Conservation (phyloP, 176 grass and related monocot genomes). For the Aegilops sharonensis region DNA sequence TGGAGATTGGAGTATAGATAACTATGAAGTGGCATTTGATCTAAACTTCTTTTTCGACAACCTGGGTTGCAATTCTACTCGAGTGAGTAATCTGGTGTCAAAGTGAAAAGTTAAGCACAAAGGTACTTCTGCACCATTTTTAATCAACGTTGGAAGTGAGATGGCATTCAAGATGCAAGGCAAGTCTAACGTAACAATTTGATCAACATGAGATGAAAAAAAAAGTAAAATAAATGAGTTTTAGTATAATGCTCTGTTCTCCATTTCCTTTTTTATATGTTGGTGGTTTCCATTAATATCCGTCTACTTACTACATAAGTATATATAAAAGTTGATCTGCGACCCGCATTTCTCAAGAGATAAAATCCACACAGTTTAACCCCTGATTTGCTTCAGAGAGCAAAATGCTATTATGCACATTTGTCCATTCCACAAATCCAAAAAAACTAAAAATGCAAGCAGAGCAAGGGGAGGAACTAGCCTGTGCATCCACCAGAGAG, state of each 20-base stretch:
- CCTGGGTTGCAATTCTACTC: neutral
- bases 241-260: neutral
- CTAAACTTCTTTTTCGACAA: neutral
- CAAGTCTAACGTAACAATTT: neutral
- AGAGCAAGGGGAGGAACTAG: neutral
- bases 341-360: neutral
- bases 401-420: neutral
- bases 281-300: too few relatives aligned
- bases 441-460: neutral
- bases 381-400: neutral
- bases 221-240: neutral
- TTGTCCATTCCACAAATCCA: neutral
- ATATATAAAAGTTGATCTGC: neutral
- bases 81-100: neutral
- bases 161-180: neutral
- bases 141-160: neutral
- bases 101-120: neutral
- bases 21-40: too few relatives aligned
- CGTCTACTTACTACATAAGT: too few relatives aligned
- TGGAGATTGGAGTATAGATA: neutral
- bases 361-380: neutral
- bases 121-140: neutral
- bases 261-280: too few relatives aligned
- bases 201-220: neutral
- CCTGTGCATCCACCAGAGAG: neutral